These are phyloP conservation scores for Penicillium hesseltinei DNA, from an alignment of 2,329 filamentous ascomycete species.

Conservation along the genomic window DNA sequence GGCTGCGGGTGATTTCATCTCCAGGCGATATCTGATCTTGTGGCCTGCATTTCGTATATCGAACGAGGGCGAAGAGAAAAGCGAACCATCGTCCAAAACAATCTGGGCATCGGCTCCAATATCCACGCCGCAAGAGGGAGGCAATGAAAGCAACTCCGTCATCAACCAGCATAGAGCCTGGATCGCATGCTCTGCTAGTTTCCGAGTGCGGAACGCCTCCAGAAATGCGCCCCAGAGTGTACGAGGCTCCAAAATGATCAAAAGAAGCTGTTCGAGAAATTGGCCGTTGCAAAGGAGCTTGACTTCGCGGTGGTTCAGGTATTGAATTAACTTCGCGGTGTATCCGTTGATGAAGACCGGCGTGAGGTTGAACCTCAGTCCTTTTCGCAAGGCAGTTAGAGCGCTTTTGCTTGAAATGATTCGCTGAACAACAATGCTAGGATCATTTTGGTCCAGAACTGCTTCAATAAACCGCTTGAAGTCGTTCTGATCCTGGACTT, in stretches of 20 bases:
- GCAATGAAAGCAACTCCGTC: constrained; percentile 48
- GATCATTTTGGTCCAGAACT: constrained; percentile 44
- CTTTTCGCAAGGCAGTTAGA: constrained; percentile 39
- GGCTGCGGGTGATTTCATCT: constrained; percentile 22
- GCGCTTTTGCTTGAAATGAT: constrained; percentile 39
- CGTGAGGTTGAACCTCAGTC: constrained; percentile 47
- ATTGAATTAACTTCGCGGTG: constrained; percentile 39
- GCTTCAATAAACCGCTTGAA: constrained; percentile 51
- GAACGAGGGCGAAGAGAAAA: constrained; percentile 28
- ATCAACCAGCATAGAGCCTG: constrained; percentile 51
- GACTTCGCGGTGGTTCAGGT: constrained; percentile 45
- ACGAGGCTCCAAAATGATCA: constrained; percentile 51
- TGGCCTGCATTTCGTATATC: constrained; percentile 39
- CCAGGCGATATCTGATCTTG: constrained; percentile 44
- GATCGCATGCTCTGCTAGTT: constrained; percentile 35
- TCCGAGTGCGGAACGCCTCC: constrained; percentile 26
- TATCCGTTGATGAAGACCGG: constrained; percentile 45
- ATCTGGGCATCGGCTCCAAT: constrained; percentile 30
- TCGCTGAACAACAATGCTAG: constrained; percentile 41
- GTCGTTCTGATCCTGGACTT: constrained; percentile 39
- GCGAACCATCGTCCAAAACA: constrained; percentile 22
- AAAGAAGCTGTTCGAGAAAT: constrained; percentile 49
- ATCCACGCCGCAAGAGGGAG: constrained; percentile 21
- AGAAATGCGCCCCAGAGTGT: constrained; percentile 56
- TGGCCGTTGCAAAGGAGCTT: constrained; percentile 53